phyloP scores from a whole-genome alignment of 805 yeast species.

The Blastobotrys muscicola region DNA sequence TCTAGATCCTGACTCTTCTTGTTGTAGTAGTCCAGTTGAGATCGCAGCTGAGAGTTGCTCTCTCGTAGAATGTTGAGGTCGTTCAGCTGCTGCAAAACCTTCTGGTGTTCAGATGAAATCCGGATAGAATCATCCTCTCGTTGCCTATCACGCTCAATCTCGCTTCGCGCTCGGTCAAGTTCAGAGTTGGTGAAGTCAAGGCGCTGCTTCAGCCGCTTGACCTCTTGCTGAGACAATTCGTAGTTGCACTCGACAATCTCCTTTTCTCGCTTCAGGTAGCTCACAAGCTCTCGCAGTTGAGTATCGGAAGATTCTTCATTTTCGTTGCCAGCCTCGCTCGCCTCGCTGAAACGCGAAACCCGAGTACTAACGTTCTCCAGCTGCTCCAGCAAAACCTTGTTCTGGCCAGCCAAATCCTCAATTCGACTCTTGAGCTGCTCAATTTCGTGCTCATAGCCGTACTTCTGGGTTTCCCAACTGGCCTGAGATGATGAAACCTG shows the following conservation, averaged over 20 bases:
- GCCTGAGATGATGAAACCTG: conserved; percentile 31
- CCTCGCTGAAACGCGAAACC: conserved; percentile 5
- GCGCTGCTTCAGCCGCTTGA: conserved; percentile 41
- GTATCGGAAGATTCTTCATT: conserved; percentile 6
- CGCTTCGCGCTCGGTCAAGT: conserved; percentile 42
- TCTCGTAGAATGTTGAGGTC: conserved; percentile 58
- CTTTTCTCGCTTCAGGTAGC: conserved; percentile 62
- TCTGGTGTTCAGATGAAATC: conserved; percentile 32
- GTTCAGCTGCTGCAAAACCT: conserved; percentile 43
- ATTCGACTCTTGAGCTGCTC: conserved; percentile 36
- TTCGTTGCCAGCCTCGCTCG: conserved; percentile 1
- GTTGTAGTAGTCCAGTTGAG: conserved; percentile 33
- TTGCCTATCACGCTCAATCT: conserved; percentile 32
- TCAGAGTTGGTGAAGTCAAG: conserved; percentile 41
- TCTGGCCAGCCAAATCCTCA: conserved; percentile 56
- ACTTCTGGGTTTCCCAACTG: conserved; percentile 39
- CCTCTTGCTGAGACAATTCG: conserved; percentile 44
- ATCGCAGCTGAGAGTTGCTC: conserved; percentile 55
- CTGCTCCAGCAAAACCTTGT: conserved; percentile 58
- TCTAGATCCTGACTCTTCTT: conserved; percentile 34
- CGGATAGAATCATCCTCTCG: conserved; percentile 12
- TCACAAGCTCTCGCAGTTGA: conserved; percentile 43
- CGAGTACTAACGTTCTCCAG: conserved; percentile 33
- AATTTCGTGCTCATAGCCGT: conserved; percentile 38
- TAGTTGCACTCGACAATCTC: conserved; percentile 58